Base-by-base conservation (phyloP, 345 rosid genomes). In the Eucalyptus globulus region DNA sequence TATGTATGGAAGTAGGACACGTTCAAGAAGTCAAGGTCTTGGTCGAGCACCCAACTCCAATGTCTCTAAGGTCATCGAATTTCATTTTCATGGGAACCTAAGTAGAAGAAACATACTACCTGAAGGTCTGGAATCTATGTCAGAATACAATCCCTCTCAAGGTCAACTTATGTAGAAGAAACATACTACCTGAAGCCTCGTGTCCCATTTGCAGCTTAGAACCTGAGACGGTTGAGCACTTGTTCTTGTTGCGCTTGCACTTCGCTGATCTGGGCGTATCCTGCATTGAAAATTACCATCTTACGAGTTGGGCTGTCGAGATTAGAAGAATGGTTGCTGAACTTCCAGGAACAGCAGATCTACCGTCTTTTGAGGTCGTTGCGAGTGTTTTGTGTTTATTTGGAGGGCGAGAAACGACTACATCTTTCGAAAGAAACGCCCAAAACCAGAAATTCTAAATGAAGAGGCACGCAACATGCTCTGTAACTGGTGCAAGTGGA, bases 131-230 rank as follows among this genome's bases (percentile, higher is more conserved):
- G 67, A 60, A 11, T 60, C 31, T 12, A 27, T 60, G 31, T 60
- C 67, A 27, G n/a, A 12, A 27, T 27, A 7, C n/a, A 0, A 60
- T 27, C n/a, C 16, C 31, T 3, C 14, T 29, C n/a, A 1, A 6
- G 8, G 3, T 6, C 4, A 60, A 27, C 31, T n/a, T 27, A 27
- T 60, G 7, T 14, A 60, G 67, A 60, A 60, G 67, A 27, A 60
- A 27, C 14, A 6, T 12, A 11, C n/a, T 12, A 0, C 67, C 31
- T 11, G 67, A 60, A 60, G 67, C 67, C 67, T 26, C n/a, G 14
- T 60, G 31, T 13, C 31, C 69, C n/a, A 11, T 60, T 27, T 60
- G 69, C 69, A 60, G n/a, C n/a, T 29, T 6, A 27, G 31, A 27
- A 6, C 69, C 69, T 5, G 31, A 60, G 31, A 27, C 31, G n/a